Percentiles rank a stretch among this genome's conserved stretches.
Conservation (phyloP, 129 eudicot genomes). For the Smallanthus sonchifolius region DNA sequence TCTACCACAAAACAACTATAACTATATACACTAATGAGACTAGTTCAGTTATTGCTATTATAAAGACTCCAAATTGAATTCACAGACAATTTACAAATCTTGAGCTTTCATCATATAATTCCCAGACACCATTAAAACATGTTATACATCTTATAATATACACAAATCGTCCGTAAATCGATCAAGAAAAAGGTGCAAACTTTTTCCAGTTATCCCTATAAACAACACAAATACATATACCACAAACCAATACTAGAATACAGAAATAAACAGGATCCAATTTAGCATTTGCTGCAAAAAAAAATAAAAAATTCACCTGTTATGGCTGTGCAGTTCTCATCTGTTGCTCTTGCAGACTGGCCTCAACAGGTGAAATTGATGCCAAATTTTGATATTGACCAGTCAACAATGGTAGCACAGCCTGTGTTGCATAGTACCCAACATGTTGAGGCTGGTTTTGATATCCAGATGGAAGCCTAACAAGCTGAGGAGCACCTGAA, state of each 20-base stretch:
- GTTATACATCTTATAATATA: background rate
- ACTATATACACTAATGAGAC: too few relatives aligned
- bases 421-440: slow-evolving; percentile 46
- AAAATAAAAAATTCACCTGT: slow-evolving; percentile 32
- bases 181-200: slow-evolving; percentile 12
- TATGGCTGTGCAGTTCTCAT: slow-evolving; percentile 44
- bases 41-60: too few relatives aligned
- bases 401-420: slow-evolving; percentile 46
- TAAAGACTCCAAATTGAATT: too few relatives aligned
- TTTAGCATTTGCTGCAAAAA: slow-evolving; percentile 52
- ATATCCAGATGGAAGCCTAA: slow-evolving; percentile 47
- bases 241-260: slow-evolving; percentile 43
- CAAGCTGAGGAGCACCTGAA: slow-evolving; percentile 42
- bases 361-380: slow-evolving; percentile 45
- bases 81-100: too few relatives aligned
- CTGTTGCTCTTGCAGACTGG: slow-evolving; percentile 50
- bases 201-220: slow-evolving; percentile 27
- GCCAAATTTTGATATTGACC: slow-evolving; percentile 70
- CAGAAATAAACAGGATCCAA: slow-evolving; percentile 28
- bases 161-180: background rate
- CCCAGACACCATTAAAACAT: too few relatives aligned
- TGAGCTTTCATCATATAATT: too few relatives aligned
- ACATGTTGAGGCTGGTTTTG: slow-evolving; percentile 50
- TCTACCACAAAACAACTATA: too few relatives aligned
- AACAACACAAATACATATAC: slow-evolving; percentile 40